Evolutionary conservation across 495 filamentous ascomycete species (phyloP), one percentile per base, ranked within the genome.

Genomic region (Aspergillus bertholletiae): DNA sequence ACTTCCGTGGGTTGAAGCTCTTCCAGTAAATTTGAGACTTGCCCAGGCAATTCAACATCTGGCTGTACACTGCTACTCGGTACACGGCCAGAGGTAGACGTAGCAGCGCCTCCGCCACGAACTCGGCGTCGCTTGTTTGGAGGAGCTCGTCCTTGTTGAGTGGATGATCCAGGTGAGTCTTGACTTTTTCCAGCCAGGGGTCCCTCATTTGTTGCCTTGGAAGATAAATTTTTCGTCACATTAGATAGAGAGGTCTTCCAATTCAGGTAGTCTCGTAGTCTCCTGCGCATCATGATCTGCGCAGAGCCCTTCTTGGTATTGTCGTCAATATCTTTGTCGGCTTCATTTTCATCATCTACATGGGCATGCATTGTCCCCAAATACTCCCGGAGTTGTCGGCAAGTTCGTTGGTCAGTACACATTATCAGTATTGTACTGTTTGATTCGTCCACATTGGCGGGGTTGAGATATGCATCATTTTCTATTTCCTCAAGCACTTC

Each of bases 401-500:
- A 96, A 15, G 90, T 96, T 45, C 84, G 85, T 61, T 88, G 84
- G 62, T 96, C 95, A 12, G 85, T 85, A 63, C 95, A 97, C 94
- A 98, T 97, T 57, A 98, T 89, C 32, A 98, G 69, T 39, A 95
- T 89, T 2, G 90, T 90, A 39, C 88, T 88, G 64, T 92, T 96
- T 4, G 92, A 96, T 62, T 91, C 90, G 73, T 93, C 89, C n/a
- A 78, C 75, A 15, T 74, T 67, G 3, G 71, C 66, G 12, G 90
- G 90, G 56, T 96, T 90, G 48, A 96, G 84, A 63, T 95, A 96
- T 34, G 87, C 78, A 59, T 97, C 95, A 50, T 86, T 83, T 58
- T 97, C 95, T 60, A 97, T 97, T 70, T 98, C 94, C 45, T 90
- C 87, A 2, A 98, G 74, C 7, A 96, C 83, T 27, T 96, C 90